Evolutionary conservation across 176 grass and related monocot genomes (phyloP).

Genomic region (Avena sativa): DNA sequence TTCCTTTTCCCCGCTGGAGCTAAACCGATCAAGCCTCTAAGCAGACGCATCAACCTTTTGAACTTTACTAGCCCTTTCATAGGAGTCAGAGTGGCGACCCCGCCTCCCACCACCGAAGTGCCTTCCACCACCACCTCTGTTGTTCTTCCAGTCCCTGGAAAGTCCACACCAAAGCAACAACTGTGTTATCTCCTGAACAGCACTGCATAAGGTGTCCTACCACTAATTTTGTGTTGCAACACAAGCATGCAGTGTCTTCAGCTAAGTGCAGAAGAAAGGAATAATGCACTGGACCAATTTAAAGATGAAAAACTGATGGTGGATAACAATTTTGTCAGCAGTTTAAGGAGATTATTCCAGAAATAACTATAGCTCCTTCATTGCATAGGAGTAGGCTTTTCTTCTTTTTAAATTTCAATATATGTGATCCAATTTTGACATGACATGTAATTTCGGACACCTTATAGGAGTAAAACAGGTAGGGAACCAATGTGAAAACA

Average conservation of each 20-base stretch:
- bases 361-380: neutral
- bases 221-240: neutral
- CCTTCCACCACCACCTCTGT: slow-evolving; percentile 59
- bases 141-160: slow-evolving; percentile 57
- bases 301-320: slow-evolving; percentile 3
- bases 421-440: neutral
- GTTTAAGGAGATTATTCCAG: slow-evolving; percentile 4
- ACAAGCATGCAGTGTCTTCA: neutral
- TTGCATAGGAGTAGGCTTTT: slow-evolving; percentile 1
- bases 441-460: neutral
- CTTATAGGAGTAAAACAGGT: neutral
- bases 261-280: neutral
- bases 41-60: slow-evolving; percentile 47
- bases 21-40: slow-evolving; percentile 29
- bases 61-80: slow-evolving; percentile 54
- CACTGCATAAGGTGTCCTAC: neutral
- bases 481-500: neutral
- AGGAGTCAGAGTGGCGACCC: slow-evolving; percentile 43
- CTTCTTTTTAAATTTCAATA: slow-evolving; percentile 19
- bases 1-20: slow-evolving; percentile 7
- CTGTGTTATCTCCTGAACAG: slow-evolving; percentile 25
- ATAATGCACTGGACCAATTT: neutral
- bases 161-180: neutral
- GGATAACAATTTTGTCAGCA: neutral
- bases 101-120: slow-evolving; percentile 59